Conservation (phyloP, 2,329 filamentous ascomycete species). For the Colletotrichum incanum region DNA sequence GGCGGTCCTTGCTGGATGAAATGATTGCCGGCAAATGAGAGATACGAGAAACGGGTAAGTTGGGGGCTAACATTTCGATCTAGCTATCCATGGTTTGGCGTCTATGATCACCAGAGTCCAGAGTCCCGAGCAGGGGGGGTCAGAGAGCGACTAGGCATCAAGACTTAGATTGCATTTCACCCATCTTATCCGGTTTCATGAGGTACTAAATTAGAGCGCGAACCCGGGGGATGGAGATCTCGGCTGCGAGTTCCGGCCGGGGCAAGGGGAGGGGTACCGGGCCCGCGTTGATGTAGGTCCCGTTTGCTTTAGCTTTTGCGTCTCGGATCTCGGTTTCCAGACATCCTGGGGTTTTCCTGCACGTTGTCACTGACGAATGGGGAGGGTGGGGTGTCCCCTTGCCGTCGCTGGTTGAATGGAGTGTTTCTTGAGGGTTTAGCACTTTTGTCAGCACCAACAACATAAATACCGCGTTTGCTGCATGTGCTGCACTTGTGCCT, state of each 20-base stretch:
- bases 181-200: neutral
- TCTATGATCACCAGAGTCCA: constrained; percentile 3
- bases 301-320: constrained; percentile 3
- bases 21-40: neutral
- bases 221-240: neutral
- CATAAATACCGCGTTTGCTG: neutral
- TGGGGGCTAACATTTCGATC: constrained; percentile 12
- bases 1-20: neutral
- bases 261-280: neutral
- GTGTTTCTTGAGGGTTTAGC: neutral
- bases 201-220: neutral
- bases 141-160: neutral
- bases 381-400: neutral
- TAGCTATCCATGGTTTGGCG: constrained; percentile 10
- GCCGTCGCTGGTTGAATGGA: neutral
- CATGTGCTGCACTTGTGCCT: neutral
- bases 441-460: neutral
- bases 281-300: neutral
- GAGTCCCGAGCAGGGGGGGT: neutral
- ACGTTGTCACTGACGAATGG: neutral
- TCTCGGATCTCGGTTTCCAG: neutral
- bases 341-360: neutral
- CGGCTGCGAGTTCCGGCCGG: constrained; percentile 2
- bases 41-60: neutral
- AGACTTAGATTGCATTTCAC: neutral